Base-by-base conservation (phyloP, 2,329 filamentous ascomycete species). In the Colletotrichum caudatum region DNA sequence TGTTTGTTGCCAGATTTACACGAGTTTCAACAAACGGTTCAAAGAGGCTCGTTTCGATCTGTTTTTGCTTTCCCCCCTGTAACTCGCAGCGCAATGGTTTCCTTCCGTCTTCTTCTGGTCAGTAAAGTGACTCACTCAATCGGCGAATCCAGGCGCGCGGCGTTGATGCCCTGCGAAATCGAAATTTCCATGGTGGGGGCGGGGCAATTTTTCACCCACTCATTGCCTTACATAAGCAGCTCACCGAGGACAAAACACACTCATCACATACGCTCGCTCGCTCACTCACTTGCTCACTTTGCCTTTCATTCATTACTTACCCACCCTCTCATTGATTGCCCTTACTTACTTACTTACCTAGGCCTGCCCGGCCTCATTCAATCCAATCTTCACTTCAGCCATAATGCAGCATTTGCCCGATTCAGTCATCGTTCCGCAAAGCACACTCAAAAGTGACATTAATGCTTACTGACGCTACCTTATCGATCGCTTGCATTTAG, bases 131-230 rank as follows among this genome's bases (percentile, higher is more conserved):
- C 50, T 64, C 69, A 71, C 50, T 64, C 69, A 64, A 51, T n/a
- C 44, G 37, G 59, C 39, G 14, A 37, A 14, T 71, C 59, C 16
- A 41, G 20, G 51, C 35, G n/a, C 68, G n/a, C 68, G 44, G 44
- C 58, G 51, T 70, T 64, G 59, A 33, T 56, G 66, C 66, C 70
- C 61, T 64, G 68, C 56, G 68, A 61, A 65, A 66, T 73, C 48
- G 66, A 74, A 74, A 74, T 70, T 67, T 68, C 69, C 62, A 74
- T 74, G 69, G 73, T 74, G 73, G 73, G 73, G 72, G 73, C 73
- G 72, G 73, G 73, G 73, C 72, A 74, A 68, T 60, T 68, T 68
- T 74, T 72, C 63, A 72, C 64, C 69, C 37, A 18, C 62, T 35
- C 26, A 1, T 54, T n/a, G 11, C 18, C 2, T 74, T 73, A 74